phyloP scores from a whole-genome alignment of 257 asterid genomes.

The Solanum pinnatisectum region DNA sequence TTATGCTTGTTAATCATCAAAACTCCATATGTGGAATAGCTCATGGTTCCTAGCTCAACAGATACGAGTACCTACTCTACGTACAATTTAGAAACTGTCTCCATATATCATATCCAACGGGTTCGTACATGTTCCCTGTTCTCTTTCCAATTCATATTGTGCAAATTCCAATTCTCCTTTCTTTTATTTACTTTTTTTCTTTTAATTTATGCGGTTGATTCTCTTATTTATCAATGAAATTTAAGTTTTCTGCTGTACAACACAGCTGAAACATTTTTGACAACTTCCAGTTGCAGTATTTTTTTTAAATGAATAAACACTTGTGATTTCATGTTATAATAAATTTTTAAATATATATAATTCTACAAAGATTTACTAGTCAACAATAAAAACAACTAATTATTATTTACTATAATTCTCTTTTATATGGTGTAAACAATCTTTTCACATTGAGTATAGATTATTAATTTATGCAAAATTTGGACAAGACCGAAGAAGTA shows the following conservation, averaged over 20 bases:
- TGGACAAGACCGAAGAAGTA: background rate
- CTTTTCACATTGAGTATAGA: background rate
- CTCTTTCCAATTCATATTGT: background rate
- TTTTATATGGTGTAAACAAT: background rate
- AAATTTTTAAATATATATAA: no score
- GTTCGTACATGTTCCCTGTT: background rate
- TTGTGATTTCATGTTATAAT: background rate
- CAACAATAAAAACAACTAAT: background rate
- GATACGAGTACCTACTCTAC: background rate
- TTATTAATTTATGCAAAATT: background rate
- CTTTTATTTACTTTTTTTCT: background rate
- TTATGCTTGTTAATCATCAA: background rate
- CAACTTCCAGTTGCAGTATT: background rate
- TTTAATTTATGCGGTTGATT: background rate
- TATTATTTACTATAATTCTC: background rate
- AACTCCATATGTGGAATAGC: background rate
- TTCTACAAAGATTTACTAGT: background rate
- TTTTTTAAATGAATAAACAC: background rate
- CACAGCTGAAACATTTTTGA: background rate
- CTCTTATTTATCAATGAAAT: background rate
- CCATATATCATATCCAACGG: background rate
- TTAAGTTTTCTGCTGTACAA: background rate
- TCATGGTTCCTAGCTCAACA: background rate
- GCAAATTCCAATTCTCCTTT: background rate
- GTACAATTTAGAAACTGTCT: background rate